Percentiles rank a stretch among this genome's conserved stretches.
These are phyloP conservation scores for Biscutella auriculata DNA, from an alignment of 441 rosid species.

Conservation along the genomic window DNA sequence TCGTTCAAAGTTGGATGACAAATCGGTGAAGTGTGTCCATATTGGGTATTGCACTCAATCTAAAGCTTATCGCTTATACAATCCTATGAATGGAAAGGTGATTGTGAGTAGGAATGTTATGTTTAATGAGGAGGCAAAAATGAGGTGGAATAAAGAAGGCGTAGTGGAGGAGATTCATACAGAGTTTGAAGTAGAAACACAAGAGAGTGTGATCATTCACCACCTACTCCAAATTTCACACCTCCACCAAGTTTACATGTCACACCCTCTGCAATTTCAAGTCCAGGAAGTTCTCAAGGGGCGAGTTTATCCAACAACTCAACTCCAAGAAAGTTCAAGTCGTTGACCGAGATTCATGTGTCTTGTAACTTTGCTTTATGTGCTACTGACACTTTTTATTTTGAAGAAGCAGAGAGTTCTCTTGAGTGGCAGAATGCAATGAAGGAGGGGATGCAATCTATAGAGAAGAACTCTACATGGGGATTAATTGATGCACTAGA, in stretches of 20 bases:
- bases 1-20: neutral
- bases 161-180: neutral
- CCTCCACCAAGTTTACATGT: too few species aligned
- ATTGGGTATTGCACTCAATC: neutral
- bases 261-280: too few species aligned
- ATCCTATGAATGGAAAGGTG: neutral
- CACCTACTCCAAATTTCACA: neutral
- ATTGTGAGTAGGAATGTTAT: neutral
- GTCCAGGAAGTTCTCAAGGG: neutral
- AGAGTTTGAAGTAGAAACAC: neutral
- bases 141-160: neutral
- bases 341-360: neutral
- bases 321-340: too few species aligned
- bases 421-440: neutral
- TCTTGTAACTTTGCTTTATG: neutral
- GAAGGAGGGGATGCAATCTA: neutral
- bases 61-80: neutral
- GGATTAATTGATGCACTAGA: neutral
- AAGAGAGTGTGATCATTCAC: neutral
- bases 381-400: neutral
- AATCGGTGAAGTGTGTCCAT: neutral
- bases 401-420: neutral
- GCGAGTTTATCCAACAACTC: neutral
- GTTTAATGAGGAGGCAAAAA: neutral
- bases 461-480: neutral